Percentiles rank a stretch among this genome's conserved stretches.
These are phyloP conservation scores for Periconia macrospinosa DNA, from an alignment of 2,329 filamentous ascomycete genomes.

Conservation along the genomic window DNA sequence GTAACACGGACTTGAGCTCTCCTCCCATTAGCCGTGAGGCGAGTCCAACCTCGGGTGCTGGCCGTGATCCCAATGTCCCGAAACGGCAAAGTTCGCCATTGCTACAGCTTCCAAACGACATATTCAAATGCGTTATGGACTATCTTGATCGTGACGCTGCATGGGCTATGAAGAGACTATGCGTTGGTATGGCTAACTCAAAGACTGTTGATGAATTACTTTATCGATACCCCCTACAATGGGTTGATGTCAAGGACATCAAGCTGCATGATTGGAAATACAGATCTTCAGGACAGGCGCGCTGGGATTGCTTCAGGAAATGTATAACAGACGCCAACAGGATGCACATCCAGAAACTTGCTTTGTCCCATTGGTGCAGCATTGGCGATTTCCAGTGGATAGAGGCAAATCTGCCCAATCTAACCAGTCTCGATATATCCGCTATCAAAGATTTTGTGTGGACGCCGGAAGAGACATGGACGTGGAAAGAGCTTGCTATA, in stretches of 20 bases:
- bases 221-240: conserved; percentile 36
- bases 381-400: conserved; percentile 42
- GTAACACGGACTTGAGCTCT: conserved; percentile 2
- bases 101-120: conserved; percentile 37
- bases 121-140: conserved; percentile 41
- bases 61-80: conserved; percentile 15
- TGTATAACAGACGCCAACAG: conserved; percentile 38
- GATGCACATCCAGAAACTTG: conserved; percentile 35
- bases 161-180: conserved; percentile 37
- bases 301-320: conserved; percentile 35
- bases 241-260: conserved; percentile 34
- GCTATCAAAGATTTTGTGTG: conserved; percentile 43
- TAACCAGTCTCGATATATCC: conserved; percentile 36
- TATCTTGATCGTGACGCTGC: conserved; percentile 37
- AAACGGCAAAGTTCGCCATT: conserved; percentile 24
- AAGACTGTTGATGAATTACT: conserved; percentile 34
- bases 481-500: conserved; percentile 36
- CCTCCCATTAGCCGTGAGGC: conserved; percentile 22
- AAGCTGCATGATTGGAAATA: conserved; percentile 40
- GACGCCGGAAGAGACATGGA: conserved; percentile 42
- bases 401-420: conserved; percentile 36
- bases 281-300: conserved; percentile 22
- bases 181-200: conserved; percentile 34
- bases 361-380: conserved; percentile 40
- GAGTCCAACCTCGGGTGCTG: conserved; percentile 27